These are phyloP conservation scores for Chlamydomonas asymmetrica DNA, from an alignment of 139 green algal genomes.

Conservation along the genomic window DNA sequence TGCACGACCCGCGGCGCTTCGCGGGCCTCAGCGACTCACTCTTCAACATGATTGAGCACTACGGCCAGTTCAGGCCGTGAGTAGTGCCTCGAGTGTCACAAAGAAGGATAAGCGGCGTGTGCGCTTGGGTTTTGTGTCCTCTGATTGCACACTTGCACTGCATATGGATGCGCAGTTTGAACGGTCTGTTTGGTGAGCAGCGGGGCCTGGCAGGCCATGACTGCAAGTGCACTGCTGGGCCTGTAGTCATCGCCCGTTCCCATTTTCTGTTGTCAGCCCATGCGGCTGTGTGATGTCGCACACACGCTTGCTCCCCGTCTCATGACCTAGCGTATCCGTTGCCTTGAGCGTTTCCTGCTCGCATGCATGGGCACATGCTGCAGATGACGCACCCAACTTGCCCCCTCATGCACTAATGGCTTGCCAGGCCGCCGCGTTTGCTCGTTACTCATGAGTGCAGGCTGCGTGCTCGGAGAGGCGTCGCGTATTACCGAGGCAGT, in stretches of 20 bases:
- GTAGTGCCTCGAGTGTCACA: not conserved
- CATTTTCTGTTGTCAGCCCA: no score
- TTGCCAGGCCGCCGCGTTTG: not conserved
- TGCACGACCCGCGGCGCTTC: not conserved
- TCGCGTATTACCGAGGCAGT: not conserved
- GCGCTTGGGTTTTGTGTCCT: not conserved
- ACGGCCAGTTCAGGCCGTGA: not conserved
- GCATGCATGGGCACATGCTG: no score
- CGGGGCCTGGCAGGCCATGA: no score
- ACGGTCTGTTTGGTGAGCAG: no score
- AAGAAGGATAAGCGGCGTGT: not conserved
- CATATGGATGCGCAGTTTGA: not conserved
- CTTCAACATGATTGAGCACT: not conserved
- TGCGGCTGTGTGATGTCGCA: no score
- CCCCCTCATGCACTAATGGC: no score
- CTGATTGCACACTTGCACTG: not conserved
- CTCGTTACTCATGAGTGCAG: not conserved
- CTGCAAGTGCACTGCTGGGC: no score
- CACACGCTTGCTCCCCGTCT: no score
- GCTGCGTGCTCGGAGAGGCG: not conserved
- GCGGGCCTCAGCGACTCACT: conserved; percentile 9
- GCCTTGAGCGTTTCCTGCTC: no score
- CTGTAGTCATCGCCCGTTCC: no score
- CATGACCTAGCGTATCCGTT: no score
- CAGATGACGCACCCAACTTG: no score